Base-by-base conservation (phyloP, 495 filamentous ascomycete genomes). In the Penicillium tannophilum region DNA sequence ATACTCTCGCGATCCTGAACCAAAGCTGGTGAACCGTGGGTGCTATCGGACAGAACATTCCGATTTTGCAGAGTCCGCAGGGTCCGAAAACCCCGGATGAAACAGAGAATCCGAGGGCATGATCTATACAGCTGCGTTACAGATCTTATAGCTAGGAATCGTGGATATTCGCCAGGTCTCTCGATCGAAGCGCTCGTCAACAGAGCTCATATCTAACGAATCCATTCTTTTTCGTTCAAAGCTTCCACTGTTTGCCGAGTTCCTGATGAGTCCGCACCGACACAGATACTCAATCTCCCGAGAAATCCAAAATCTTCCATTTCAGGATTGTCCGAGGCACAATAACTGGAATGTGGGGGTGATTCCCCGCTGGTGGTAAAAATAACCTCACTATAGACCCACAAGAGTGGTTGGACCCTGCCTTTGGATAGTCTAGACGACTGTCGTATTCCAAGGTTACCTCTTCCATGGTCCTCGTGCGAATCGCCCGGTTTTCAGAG, bases 341-440 rank as follows among this genome's bases (percentile, higher is more conserved):
- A 23, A 23, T 17, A 6, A 3, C 16, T 41, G 16, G 6, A 41
- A 6, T 41, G 26, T 50, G 49, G 46, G 45, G 23, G 24, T 10
- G 16, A n/a, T 19, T 35, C 28, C 19, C 28, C 48, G 19, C 48
- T 36, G 6, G 6, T 3, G 30, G 11, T 16, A 30, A n/a, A 23
- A 49, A 4, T 12, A 9, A 31, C n/a, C 20, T 12, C 6, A 23
- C 46, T 30, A 23, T 49, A 28, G 46, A 30, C 7, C 23, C 24
- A 45, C 33, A 45, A n/a, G n/a, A 39, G 16, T 26, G 26, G n/a
- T 33, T 17, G 5, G 9, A 30, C 55, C 47, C 44, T 47, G 61
- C 56, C 35, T n/a, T 4, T 35, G 14, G 30, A 16, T 47, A 52
- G 53, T 59, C 61, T 59, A 56, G 61, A 63, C 50, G 50, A 19